phyloP scores from a whole-genome alignment of 805 yeast species.

The Groenewaldozyma tartarivorans region DNA sequence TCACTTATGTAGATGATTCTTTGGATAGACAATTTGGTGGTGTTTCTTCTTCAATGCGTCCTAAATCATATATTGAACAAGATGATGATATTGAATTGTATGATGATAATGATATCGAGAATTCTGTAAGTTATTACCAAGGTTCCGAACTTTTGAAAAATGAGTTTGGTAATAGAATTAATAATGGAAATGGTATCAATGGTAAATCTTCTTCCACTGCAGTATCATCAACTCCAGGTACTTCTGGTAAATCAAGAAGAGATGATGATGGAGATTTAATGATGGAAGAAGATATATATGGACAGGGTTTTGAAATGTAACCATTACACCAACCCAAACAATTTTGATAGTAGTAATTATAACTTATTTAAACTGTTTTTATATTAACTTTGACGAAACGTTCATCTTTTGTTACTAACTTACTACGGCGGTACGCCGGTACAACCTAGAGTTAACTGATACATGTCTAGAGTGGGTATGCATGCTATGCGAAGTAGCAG shows the following conservation, averaged over 20 bases:
- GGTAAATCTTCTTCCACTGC: too few species aligned
- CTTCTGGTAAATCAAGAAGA: background rate
- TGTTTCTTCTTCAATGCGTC: constrained; percentile 10
- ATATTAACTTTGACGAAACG: too few species aligned
- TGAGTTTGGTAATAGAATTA: background rate
- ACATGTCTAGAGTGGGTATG: too few species aligned
- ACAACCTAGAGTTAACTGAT: too few species aligned
- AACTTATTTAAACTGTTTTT: too few species aligned
- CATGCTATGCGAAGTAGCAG: too few species aligned
- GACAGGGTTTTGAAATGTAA: constrained; percentile 69
- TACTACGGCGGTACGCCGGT: too few species aligned
- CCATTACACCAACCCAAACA: too few species aligned
- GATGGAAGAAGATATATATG: constrained; percentile 36
- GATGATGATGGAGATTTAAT: constrained; percentile 11
- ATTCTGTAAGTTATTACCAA: constrained; percentile 24
- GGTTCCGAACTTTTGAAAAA: background rate
- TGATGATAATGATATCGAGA: constrained; percentile 28
- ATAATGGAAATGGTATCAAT: too few species aligned
- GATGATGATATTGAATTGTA: constrained; percentile 28
- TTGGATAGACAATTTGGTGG: constrained; percentile 69
- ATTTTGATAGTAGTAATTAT: too few species aligned
- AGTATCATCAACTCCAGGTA: background rate
- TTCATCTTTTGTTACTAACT: too few species aligned
- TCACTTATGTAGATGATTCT: constrained; percentile 91
- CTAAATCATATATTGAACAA: constrained; percentile 9